Base-by-base conservation (phyloP, 441 rosid genomes). In the Euphorbia schlechtendalii region DNA sequence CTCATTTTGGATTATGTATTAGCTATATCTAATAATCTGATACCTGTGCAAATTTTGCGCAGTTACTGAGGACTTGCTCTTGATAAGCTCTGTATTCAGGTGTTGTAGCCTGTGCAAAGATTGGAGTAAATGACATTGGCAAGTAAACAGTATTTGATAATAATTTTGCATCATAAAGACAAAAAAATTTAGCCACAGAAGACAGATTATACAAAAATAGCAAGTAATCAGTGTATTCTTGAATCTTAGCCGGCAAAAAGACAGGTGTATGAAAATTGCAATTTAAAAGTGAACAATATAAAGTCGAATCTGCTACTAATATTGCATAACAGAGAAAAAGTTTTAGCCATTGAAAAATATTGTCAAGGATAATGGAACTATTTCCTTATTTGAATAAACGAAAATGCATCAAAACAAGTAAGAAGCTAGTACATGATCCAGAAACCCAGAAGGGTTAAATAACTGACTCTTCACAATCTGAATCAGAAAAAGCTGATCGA, bases 61-160 rank as follows among this genome's bases (percentile, higher is more conserved):
- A 86, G 71, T 90, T 93, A 56, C 80, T 76, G 62, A 93, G 95
- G 71, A 90, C 97, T 84, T 93, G 95, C 71, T 90, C 89, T 71
- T 93, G 99, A 71, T 93, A 90, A 41, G 90, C 95, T 80, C 80
- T 88, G 81, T 88, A 93, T 74, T 88, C 99, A 0, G 92, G 86
- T 63, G 97, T 76, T 74, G 75, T 84, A 45, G 83, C 91, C 99
- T 93, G 75, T 65, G 67, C 1, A 18, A 49, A 14, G 28, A 18
- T 4, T 45, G 20, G 41, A 62, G 38, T 1, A 55, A n/a, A 61
- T 55, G 20, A 61, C 30, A 63, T 61, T 55, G 54, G 28, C 1
- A 18, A 56, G n/a, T 41, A 24, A 20, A 58, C 24, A 24, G 30
- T 13, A 46, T 11, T 14, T 32, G 34, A 6, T 32, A 6, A 32